Percentiles rank a stretch among this genome's conserved stretches.
Evolutionary conservation across 176 grass and related monocot genomes (phyloP).

Genomic region (Oryza glaberrima): DNA sequence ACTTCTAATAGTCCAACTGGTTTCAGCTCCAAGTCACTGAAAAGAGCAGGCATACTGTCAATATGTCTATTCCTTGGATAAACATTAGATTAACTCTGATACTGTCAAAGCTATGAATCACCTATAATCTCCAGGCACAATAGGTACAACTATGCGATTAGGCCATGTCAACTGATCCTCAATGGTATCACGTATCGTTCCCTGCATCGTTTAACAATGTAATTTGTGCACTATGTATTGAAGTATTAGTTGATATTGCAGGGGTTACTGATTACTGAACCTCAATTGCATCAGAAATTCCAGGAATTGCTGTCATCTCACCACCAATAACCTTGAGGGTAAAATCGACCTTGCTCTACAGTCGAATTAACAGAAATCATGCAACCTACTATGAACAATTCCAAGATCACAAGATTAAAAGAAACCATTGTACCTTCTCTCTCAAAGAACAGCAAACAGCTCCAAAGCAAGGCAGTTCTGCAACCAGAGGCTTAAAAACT

Average conservation of each 20-base stretch:
- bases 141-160: constrained; percentile 85
- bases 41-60: constrained; percentile 38
- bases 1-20: constrained; percentile 93
- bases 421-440: constrained; percentile 75
- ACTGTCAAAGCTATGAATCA: constrained; percentile 40
- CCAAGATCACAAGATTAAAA: constrained; percentile 22
- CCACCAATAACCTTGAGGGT: constrained; percentile 92
- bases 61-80: background rate
- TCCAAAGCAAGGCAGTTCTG: constrained; percentile 90
- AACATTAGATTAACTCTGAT: constrained; percentile 17
- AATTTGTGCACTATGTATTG: constrained; percentile 29
- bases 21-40: constrained; percentile 91
- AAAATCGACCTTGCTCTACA: constrained; percentile 97
- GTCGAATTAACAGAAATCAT: constrained; percentile 41
- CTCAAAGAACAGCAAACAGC: constrained; percentile 87
- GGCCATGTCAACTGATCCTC: constrained; percentile 96
- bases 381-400: constrained; percentile 16
- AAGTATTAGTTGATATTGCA: constrained; percentile 23
- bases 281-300: constrained; percentile 99
- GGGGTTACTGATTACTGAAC: constrained; percentile 40
- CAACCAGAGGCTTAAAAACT: constrained; percentile 79
- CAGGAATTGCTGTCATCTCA: constrained; percentile 97
- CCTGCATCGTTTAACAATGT: constrained; percentile 46
- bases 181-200: constrained; percentile 90
- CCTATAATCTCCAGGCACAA: constrained; percentile 98